phyloP scores from a whole-genome alignment of 2,329 filamentous ascomycete species.

The Xylaria arbuscula region DNA sequence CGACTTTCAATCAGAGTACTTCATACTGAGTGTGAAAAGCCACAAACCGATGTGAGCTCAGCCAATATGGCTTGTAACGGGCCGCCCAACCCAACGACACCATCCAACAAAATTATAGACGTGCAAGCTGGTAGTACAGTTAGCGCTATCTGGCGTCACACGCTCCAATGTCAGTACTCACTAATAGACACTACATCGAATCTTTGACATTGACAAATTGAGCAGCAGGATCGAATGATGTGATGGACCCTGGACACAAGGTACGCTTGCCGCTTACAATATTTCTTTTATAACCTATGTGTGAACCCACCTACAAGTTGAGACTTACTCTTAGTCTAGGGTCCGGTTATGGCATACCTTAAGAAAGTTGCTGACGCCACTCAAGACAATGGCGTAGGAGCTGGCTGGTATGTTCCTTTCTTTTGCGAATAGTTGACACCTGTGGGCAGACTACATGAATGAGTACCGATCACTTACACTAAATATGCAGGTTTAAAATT shows the following conservation, averaged over 20 bases:
- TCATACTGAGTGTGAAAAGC: background rate
- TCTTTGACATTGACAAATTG: background rate
- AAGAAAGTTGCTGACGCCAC: background rate
- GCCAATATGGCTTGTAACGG: background rate
- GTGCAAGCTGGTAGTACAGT: background rate
- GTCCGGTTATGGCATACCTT: background rate
- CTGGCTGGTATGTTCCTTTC: background rate
- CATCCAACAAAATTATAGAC: background rate
- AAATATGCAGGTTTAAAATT: background rate
- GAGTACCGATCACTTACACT: background rate
- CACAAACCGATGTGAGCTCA: background rate
- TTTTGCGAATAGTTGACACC: background rate
- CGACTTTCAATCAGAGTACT: no score
- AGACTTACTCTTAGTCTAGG: background rate
- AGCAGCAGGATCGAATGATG: background rate
- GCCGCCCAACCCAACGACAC: background rate
- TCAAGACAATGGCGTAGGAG: background rate
- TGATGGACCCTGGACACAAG: background rate
- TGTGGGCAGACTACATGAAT: background rate
- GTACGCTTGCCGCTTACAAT: background rate
- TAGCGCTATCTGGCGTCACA: background rate
- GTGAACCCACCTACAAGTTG: background rate
- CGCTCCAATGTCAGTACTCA: background rate
- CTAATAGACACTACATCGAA: background rate
- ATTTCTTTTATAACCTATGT: background rate